phyloP scores from a whole-genome alignment of 345 rosid species.

The Camelina neglecta region DNA sequence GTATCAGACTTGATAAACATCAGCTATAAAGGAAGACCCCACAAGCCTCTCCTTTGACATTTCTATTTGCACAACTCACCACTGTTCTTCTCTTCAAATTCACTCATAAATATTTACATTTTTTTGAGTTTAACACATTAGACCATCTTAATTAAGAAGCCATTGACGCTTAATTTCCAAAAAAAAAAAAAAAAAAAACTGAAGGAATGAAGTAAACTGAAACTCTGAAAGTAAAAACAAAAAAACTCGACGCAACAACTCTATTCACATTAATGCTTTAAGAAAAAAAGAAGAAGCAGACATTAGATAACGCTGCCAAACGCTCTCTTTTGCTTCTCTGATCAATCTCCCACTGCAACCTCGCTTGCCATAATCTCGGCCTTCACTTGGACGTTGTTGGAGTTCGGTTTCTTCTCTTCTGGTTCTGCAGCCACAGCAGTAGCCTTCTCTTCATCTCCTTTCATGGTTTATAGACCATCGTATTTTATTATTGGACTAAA shows the following conservation, averaged over 20 bases:
- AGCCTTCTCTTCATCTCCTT: conserved; percentile 45
- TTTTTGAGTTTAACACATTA: conserved; percentile 8
- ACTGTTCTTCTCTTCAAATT: conserved; percentile 9
- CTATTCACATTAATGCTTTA: conserved; percentile 39
- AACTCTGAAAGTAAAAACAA: conserved; percentile 26
- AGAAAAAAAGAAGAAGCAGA: conserved; percentile 3
- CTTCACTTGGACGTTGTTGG: conserved; percentile 50
- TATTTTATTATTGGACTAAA: too few species aligned
- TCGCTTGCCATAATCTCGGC: conserved; percentile 59
- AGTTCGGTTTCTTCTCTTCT: conserved; percentile 42
- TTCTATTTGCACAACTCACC: conserved; percentile 11
- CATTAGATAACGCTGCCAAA: conserved; percentile 18
- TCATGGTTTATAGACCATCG: neutral
- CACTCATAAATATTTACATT: conserved; percentile 20
- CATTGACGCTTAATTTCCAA: conserved; percentile 25
- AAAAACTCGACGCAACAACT: conserved; percentile 5
- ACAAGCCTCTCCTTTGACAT: conserved; percentile 8
- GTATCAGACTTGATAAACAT: neutral
- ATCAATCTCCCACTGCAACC: conserved; percentile 72
- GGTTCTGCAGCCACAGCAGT: conserved; percentile 33
- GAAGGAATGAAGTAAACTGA: conserved; percentile 33
- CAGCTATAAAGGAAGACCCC: conserved; percentile 4
- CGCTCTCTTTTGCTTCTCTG: conserved; percentile 11
- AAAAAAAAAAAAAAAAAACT: neutral
- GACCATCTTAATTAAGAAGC: conserved; percentile 22